Percentiles rank a stretch among this genome's conserved stretches.
phyloP scores from a whole-genome alignment of 2,329 filamentous ascomycete species.

The Phaeophleospora eucalypticola region DNA sequence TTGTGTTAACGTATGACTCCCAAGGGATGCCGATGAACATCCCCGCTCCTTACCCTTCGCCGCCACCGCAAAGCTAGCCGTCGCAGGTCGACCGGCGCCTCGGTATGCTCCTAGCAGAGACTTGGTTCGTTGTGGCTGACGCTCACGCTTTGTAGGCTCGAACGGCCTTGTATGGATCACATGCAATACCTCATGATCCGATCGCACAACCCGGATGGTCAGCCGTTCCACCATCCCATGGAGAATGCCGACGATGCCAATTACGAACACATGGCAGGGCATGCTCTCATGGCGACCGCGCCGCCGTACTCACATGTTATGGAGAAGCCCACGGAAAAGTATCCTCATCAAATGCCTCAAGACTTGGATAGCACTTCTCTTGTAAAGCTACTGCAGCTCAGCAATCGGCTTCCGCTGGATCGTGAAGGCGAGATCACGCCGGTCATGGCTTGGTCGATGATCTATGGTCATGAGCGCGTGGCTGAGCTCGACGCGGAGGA shows the following conservation, averaged over 20 bases:
- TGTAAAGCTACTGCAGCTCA: constrained; percentile 77
- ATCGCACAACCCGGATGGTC: constrained; percentile 44
- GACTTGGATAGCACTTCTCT: constrained; percentile 74
- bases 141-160: constrained; percentile 57
- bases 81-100: constrained; percentile 3
- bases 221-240: constrained; percentile 34
- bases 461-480: constrained; percentile 68
- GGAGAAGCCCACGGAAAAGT: constrained; percentile 52
- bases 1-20: constrained; percentile 77
- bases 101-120: constrained; percentile 15
- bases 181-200: constrained; percentile 70
- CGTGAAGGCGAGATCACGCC: constrained; percentile 84
- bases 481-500: constrained; percentile 47
- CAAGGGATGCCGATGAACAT: constrained; percentile 30
- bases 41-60: constrained; percentile 57
- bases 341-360: constrained; percentile 66
- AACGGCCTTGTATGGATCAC: constrained; percentile 90
- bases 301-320: constrained; percentile 66
- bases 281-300: constrained; percentile 89
- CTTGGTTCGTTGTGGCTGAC: constrained; percentile 25
- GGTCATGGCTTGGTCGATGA: constrained; percentile 87
- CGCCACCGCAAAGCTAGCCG: constrained; percentile 46
- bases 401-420: constrained; percentile 68
- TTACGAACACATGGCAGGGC: constrained; percentile 65
- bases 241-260: constrained; percentile 49